A percentile compares a stretch with the other conserved stretches of the same genome.
Evolutionary conservation across 495 filamentous ascomycete species (phyloP).

Genomic region (Tricharina praecox): DNA sequence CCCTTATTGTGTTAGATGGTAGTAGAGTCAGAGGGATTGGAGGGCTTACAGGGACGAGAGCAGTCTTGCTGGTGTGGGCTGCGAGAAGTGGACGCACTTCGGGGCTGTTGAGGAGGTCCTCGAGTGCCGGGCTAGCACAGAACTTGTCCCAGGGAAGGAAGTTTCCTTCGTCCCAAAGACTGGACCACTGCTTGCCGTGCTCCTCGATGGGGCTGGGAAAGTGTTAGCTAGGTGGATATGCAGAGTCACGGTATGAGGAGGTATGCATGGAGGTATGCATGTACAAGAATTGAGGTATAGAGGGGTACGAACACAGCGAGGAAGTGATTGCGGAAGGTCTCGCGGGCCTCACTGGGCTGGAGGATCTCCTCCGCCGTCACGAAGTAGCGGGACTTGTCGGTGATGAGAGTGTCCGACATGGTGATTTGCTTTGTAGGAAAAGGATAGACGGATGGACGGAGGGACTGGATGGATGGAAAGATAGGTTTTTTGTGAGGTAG

Average conservation of each 20-base stretch:
- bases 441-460: background rate
- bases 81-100: slow-evolving; percentile 6
- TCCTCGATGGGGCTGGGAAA: slow-evolving; percentile 12
- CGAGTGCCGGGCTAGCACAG: slow-evolving; percentile 41
- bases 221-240: too few species aligned
- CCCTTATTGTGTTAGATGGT: slow-evolving; percentile 30
- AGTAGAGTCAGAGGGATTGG: background rate
- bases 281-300: too few species aligned
- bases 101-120: slow-evolving; percentile 34
- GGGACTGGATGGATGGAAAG: slow-evolving; percentile 5
- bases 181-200: slow-evolving; percentile 32
- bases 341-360: slow-evolving; percentile 14
- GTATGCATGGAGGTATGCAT: too few species aligned
- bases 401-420: background rate
- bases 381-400: slow-evolving; percentile 7
- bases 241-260: too few species aligned
- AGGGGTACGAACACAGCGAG: slow-evolving; percentile 11
- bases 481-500: too few species aligned
- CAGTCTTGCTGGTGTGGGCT: slow-evolving; percentile 30
- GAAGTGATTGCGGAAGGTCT: slow-evolving; percentile 17
- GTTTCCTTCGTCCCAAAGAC: slow-evolving; percentile 37
- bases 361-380: slow-evolving; percentile 18
- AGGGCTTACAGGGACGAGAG: slow-evolving; percentile 36
- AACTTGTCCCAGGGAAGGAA: slow-evolving; percentile 45
- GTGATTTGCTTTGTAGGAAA: background rate